Percentiles rank a stretch among this genome's conserved stretches.
phyloP scores from a whole-genome alignment of 192 early-diverging fungal species.

The Podila epigama region DNA sequence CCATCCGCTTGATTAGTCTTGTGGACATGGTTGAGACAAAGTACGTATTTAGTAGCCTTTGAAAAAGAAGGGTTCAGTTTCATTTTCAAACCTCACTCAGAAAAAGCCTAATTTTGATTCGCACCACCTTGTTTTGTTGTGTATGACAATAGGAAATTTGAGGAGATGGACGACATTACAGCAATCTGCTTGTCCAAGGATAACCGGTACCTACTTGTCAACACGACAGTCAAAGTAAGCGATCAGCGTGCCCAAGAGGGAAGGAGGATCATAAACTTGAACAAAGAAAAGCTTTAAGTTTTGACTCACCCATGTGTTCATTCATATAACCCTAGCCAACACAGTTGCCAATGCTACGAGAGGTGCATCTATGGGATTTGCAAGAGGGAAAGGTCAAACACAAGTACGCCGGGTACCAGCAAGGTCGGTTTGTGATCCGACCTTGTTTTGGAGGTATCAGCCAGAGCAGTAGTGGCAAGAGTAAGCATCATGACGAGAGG shows the following conservation, averaged over 20 bases:
- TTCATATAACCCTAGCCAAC: constrained; percentile 47
- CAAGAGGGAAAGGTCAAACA: constrained; percentile 68
- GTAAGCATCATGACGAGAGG: background rate
- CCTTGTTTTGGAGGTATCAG: constrained; percentile 88
- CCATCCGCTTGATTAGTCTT: constrained; percentile 33
- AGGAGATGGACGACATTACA: constrained; percentile 48
- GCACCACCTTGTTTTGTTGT: background rate
- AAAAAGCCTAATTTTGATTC: background rate
- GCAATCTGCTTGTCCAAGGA: constrained; percentile 52
- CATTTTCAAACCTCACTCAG: too few relatives aligned
- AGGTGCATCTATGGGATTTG: constrained; percentile 92
- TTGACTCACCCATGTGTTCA: background rate
- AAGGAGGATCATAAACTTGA: too few relatives aligned
- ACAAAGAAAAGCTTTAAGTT: background rate
- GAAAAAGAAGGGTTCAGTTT: too few relatives aligned
- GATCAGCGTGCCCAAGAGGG: too few relatives aligned
- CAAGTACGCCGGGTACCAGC: constrained; percentile 84
- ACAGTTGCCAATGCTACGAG: constrained; percentile 67
- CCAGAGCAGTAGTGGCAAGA: background rate
- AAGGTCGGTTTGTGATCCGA: constrained; percentile 88
- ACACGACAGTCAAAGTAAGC: constrained; percentile 50
- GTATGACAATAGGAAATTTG: constrained; percentile 39
- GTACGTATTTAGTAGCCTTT: constrained; percentile 10
- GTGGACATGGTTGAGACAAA: constrained; percentile 27
- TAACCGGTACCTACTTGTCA: constrained; percentile 62